These are phyloP conservation scores for Viridothelium virens DNA, from an alignment of 495 filamentous ascomycete genomes.

Conservation along the genomic window DNA sequence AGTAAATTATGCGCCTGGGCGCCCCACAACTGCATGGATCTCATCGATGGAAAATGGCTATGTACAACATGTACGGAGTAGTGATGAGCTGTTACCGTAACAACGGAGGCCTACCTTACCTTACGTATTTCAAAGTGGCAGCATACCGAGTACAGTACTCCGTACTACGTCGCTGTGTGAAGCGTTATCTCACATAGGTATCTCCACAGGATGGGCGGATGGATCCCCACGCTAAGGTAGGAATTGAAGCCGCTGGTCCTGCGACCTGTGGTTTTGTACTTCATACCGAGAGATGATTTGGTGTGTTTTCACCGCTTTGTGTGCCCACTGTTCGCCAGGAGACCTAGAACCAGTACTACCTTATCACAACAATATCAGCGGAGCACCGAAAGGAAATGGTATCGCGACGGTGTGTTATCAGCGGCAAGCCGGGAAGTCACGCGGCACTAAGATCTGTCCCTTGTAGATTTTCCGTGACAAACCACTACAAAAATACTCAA, in stretches of 20 bases:
- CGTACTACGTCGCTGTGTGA: too few relatives aligned
- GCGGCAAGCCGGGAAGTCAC: slow-evolving; percentile 7
- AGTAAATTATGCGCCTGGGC: not conserved
- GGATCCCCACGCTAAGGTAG: too few relatives aligned
- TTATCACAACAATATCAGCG: not conserved
- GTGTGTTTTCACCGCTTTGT: not conserved
- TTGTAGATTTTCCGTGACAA: not conserved
- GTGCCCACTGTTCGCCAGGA: not conserved
- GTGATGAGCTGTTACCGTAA: not conserved
- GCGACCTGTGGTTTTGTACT: too few relatives aligned
- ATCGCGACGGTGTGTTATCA: not conserved
- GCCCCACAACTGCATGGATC: not conserved
- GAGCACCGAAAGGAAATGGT: not conserved
- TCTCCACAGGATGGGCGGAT: too few relatives aligned
- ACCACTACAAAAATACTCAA: slow-evolving; percentile 9
- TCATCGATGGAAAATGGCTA: not conserved
- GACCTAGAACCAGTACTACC: not conserved
- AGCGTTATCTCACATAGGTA: too few relatives aligned
- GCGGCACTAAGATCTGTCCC: not conserved
- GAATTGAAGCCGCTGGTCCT: too few relatives aligned
- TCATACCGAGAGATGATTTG: too few relatives aligned
- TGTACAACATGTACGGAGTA: not conserved
- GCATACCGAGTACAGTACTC: too few relatives aligned
- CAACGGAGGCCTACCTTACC: not conserved
- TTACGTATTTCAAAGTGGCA: too few relatives aligned